Conservation (phyloP, 768 basidiomycete genomes). For the Rickenella mellea region DNA sequence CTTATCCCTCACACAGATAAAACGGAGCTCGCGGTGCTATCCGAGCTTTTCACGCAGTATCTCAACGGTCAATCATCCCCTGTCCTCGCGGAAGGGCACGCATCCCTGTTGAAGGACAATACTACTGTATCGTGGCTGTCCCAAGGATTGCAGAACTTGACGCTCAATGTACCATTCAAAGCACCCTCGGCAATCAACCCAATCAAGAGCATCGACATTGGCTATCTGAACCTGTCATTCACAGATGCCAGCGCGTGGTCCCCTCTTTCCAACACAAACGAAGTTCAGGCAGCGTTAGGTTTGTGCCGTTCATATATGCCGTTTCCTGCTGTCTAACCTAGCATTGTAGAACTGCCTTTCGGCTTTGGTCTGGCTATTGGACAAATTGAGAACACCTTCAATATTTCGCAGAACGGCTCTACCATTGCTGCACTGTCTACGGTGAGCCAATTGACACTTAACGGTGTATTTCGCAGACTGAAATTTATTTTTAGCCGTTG, state of each 20-base stretch:
- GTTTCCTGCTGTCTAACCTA: background rate
- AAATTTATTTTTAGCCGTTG: conserved; percentile 31
- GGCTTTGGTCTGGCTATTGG: conserved; percentile 53
- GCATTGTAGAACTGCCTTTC: conserved; percentile 52
- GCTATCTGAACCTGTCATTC: conserved; percentile 48
- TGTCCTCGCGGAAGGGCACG: conserved; percentile 50
- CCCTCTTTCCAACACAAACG: conserved; percentile 45
- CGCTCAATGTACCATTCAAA: conserved; percentile 55
- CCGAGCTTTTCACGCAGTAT: conserved; percentile 61
- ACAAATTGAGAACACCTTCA: conserved; percentile 58
- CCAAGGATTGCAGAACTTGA: conserved; percentile 44
- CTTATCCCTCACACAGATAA: conserved; percentile 43
- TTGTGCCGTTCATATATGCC: conserved; percentile 10
- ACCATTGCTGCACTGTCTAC: conserved; percentile 52
- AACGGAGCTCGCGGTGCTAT: conserved; percentile 37
- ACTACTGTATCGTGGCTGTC: conserved; percentile 58
- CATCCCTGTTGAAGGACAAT: conserved; percentile 49
- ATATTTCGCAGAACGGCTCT: conserved; percentile 42
- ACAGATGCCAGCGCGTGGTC: conserved; percentile 43
- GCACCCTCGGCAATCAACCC: conserved; percentile 44
- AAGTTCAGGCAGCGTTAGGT: conserved; percentile 53
- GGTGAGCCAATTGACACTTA: conserved; percentile 20
- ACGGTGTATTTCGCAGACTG: background rate
- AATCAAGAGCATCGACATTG: conserved; percentile 56
- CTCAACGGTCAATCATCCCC: conserved; percentile 52